Evolutionary conservation across 2,329 filamentous ascomycete genomes (phyloP).

Genomic region (Trichophyton verrucosum): DNA sequence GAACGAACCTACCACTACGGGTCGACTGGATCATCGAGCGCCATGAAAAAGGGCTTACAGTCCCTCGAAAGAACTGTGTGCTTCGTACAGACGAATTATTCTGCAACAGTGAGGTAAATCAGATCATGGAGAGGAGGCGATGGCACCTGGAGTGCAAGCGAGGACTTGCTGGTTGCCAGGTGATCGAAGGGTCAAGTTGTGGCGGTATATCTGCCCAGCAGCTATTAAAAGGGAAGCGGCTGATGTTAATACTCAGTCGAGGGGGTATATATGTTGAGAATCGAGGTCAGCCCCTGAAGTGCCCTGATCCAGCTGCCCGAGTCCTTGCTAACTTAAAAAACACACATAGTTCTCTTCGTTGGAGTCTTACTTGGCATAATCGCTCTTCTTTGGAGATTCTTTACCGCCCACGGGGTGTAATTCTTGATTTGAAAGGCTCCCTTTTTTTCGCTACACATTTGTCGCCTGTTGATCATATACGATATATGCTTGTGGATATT

Average conservation of each 20-base stretch:
- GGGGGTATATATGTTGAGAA: constrained; percentile 3
- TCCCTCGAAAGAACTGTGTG: constrained; percentile 42
- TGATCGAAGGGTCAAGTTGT: constrained; percentile 25
- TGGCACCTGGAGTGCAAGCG: constrained; percentile 29
- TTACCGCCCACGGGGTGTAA: too few species aligned
- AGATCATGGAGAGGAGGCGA: constrained; percentile 32
- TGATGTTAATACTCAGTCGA: constrained; percentile 3
- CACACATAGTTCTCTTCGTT: not conserved
- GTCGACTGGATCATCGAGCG: constrained; percentile 58
- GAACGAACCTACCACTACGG: constrained; percentile 54
- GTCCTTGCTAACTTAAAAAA: not conserved
- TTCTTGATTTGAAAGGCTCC: too few species aligned
- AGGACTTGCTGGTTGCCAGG: constrained; percentile 23
- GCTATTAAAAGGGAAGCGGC: not conserved
- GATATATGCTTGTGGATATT: too few species aligned
- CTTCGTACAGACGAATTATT: constrained; percentile 33
- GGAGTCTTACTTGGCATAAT: not conserved
- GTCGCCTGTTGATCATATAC: too few species aligned
- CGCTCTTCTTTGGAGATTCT: not conserved
- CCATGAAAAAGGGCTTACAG: constrained; percentile 50
- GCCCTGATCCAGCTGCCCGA: not conserved
- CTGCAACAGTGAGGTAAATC: constrained; percentile 28
- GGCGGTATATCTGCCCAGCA: constrained; percentile 1
- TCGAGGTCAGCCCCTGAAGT: constrained; percentile 5
- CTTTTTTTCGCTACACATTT: too few species aligned